phyloP scores from a whole-genome alignment of 176 grass and related monocot genomes.

The Rhipidocladum racemiflorum region DNA sequence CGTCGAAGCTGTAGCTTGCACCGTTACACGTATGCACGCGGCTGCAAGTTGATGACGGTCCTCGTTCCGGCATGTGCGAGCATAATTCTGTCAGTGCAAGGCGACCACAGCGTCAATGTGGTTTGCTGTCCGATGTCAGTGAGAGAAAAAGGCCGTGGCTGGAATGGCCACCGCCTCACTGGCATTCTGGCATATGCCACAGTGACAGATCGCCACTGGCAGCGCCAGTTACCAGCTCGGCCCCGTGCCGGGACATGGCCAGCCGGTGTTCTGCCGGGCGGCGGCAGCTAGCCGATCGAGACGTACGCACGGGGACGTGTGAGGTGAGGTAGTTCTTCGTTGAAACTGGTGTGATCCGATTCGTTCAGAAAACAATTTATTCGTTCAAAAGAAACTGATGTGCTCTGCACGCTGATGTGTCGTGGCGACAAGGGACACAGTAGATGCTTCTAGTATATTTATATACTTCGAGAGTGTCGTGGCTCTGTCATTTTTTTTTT shows the following conservation, averaged over 20 bases:
- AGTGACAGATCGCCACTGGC: background rate
- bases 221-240: background rate
- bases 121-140: background rate
- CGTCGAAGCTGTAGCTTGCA: background rate
- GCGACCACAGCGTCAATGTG: background rate
- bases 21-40: slow-evolving; percentile 2
- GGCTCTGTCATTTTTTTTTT: slow-evolving; percentile 8
- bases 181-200: background rate
- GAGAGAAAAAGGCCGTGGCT: background rate
- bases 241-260: background rate
- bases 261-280: background rate
- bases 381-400: no score
- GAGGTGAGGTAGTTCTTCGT: background rate
- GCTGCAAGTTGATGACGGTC: background rate
- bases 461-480: slow-evolving; percentile 8
- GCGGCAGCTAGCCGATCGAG: background rate
- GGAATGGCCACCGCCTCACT: background rate
- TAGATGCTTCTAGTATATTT: background rate
- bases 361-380: no score
- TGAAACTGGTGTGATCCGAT: background rate
- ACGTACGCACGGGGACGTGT: background rate
- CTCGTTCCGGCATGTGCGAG: slow-evolving; percentile 5
- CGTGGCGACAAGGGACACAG: no score
- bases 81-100: background rate
- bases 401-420: no score